Evolutionary conservation across 2,329 filamentous ascomycete genomes (phyloP).

Genomic region (Myriosclerotinia duriaeana): DNA sequence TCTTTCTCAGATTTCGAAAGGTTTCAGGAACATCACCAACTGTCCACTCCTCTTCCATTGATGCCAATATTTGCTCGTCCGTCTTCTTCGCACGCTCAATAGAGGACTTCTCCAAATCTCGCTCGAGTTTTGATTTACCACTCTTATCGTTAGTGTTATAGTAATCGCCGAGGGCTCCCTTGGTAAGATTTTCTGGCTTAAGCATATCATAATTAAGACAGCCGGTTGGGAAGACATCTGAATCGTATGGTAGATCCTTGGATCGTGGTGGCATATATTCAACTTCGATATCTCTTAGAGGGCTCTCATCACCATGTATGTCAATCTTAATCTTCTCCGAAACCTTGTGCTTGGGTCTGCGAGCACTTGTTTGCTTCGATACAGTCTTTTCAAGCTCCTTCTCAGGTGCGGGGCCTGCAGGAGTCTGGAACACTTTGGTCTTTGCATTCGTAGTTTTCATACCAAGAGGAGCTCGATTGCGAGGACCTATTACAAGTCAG

Average conservation of each 20-base stretch:
- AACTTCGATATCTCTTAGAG: conserved; percentile 61
- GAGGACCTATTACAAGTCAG: conserved; percentile 43
- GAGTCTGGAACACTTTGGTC: conserved; percentile 64
- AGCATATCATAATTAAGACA: conserved; percentile 57
- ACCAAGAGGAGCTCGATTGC: conserved; percentile 77
- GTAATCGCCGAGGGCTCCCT: conserved; percentile 48
- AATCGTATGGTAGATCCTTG: conserved; percentile 64
- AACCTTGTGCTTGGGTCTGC: conserved; percentile 56
- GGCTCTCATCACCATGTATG: conserved; percentile 54
- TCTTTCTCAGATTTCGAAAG: conserved; percentile 39
- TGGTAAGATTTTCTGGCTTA: conserved; percentile 58
- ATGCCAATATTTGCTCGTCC: conserved; percentile 66
- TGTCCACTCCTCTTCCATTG: conserved; percentile 63
- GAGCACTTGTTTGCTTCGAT: conserved; percentile 53
- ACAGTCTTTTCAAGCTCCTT: conserved; percentile 63
- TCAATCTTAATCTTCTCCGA: conserved; percentile 61
- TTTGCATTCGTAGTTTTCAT: conserved; percentile 98
- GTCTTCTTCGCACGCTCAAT: conserved; percentile 50
- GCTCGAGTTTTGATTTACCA: conserved; percentile 62
- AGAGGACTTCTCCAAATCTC: conserved; percentile 54
- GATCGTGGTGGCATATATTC: conserved; percentile 85
- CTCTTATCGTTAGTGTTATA: conserved; percentile 63
- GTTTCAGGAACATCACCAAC: conserved; percentile 56
- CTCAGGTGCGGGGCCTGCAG: conserved; percentile 59
- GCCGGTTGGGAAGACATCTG: conserved; percentile 63